phyloP scores from a whole-genome alignment of 1,284 basidiomycete species.

The Meripilus lineatus region DNA sequence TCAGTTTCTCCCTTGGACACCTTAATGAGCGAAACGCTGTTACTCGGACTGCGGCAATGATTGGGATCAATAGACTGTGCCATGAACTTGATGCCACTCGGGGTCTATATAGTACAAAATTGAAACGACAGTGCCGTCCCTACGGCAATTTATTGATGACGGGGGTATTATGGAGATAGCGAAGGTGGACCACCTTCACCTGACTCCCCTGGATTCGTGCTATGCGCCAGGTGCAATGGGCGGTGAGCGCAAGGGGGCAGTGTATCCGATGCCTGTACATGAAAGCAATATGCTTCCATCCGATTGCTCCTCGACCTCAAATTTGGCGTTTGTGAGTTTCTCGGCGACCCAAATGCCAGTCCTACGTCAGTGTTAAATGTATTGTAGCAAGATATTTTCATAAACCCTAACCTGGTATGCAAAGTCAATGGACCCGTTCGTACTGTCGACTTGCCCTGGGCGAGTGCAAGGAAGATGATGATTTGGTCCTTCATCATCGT shows the following conservation, averaged over 20 bases:
- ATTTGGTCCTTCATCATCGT: slow-evolving; percentile 55
- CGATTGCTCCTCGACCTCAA: slow-evolving; percentile 45
- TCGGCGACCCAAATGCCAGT: slow-evolving; percentile 72
- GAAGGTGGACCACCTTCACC: too few relatives aligned
- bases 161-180: too few relatives aligned
- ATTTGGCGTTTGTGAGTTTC: slow-evolving; percentile 57
- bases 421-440: slow-evolving; percentile 51
- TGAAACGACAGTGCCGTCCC: too few relatives aligned
- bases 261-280: slow-evolving; percentile 52
- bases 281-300: slow-evolving; percentile 35
- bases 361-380: slow-evolving; percentile 29
- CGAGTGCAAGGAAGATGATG: slow-evolving; percentile 68
- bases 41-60: too few relatives aligned
- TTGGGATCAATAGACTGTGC: too few relatives aligned
- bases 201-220: too few relatives aligned
- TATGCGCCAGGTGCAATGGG: too few relatives aligned
- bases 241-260: background rate
- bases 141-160: too few relatives aligned
- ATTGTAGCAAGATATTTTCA: background rate
- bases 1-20: too few relatives aligned
- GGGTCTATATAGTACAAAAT: too few relatives aligned
- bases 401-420: slow-evolving; percentile 53
- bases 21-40: too few relatives aligned
- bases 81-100: too few relatives aligned
- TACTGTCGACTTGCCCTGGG: slow-evolving; percentile 54